Evolutionary conservation across 495 filamentous ascomycete species (phyloP).

Genomic region (Chaetomium fimeti): DNA sequence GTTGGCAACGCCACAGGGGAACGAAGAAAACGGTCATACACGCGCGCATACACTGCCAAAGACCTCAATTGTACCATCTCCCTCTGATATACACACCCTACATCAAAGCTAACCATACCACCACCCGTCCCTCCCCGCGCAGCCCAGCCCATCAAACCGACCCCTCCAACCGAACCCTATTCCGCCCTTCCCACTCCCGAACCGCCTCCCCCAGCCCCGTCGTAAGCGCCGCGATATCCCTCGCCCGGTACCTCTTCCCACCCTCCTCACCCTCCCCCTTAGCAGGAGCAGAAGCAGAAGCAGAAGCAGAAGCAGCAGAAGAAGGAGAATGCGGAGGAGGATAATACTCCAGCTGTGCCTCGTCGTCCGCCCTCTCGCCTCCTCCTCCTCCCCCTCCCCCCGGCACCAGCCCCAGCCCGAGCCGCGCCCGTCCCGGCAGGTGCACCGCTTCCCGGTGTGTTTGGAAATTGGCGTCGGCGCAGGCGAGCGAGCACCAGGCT

Average conservation of each 20-base stretch:
- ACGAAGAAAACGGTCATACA: too few relatives aligned
- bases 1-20: too few relatives aligned
- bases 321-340: too few relatives aligned
- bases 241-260: constrained; percentile 33
- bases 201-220: constrained; percentile 35
- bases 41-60: neutral
- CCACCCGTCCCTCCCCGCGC: too few relatives aligned
- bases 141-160: neutral
- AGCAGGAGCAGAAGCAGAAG: neutral
- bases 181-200: constrained; percentile 40
- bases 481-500: constrained; percentile 43
- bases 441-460: constrained; percentile 44
- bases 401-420: constrained; percentile 21
- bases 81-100: neutral
- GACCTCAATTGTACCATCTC: neutral
- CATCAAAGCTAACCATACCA: neutral
- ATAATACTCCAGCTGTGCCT: constrained; percentile 31
- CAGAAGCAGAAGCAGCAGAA: constrained; percentile 1
- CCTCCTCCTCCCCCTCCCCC: constrained; percentile 24
- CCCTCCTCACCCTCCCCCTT: neutral
- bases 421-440: constrained; percentile 30
- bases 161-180: constrained; percentile 18
- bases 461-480: constrained; percentile 43
- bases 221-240: constrained; percentile 33
- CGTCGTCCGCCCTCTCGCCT: neutral